These are phyloP conservation scores for Russula dissimulans DNA, from an alignment of 768 basidiomycete species.

Conservation along the genomic window DNA sequence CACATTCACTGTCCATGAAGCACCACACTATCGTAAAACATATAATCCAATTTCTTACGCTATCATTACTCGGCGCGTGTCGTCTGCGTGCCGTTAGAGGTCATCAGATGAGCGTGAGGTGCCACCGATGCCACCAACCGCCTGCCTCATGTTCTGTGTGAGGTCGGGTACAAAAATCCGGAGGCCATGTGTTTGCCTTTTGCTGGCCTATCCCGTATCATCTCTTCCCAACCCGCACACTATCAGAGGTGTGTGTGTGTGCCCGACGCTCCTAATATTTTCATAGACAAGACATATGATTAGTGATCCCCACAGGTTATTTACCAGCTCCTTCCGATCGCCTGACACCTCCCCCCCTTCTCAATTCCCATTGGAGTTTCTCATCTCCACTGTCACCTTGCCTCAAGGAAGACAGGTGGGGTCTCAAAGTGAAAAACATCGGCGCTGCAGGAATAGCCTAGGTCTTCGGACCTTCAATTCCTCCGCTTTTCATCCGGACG, in stretches of 20 bases:
- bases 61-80: conserved; percentile 11
- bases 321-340: conserved; percentile 12
- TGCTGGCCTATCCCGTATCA: conserved; percentile 12
- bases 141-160: conserved; percentile 11
- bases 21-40: no score
- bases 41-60: conserved; percentile 10
- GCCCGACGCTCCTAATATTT: conserved; percentile 4
- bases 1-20: neutral
- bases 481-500: conserved; percentile 18
- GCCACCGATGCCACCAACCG: conserved; percentile 5
- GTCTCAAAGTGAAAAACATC: conserved; percentile 10
- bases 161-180: conserved; percentile 18
- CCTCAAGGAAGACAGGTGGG: conserved; percentile 18
- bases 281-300: conserved; percentile 2
- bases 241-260: conserved; percentile 15
- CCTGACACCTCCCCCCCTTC: conserved; percentile 1
- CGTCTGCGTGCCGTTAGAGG: conserved; percentile 15
- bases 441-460: neutral
- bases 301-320: neutral
- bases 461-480: conserved; percentile 21
- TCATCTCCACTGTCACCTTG: conserved; percentile 12
- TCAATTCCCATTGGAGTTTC: conserved; percentile 1
- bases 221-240: conserved; percentile 4
- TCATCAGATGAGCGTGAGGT: conserved; percentile 3
- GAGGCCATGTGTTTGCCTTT: conserved; percentile 14